Evolutionary conservation across 2,329 filamentous ascomycete genomes (phyloP), one percentile per base, ranked within the genome.

Genomic region (Penicillium sp.): DNA sequence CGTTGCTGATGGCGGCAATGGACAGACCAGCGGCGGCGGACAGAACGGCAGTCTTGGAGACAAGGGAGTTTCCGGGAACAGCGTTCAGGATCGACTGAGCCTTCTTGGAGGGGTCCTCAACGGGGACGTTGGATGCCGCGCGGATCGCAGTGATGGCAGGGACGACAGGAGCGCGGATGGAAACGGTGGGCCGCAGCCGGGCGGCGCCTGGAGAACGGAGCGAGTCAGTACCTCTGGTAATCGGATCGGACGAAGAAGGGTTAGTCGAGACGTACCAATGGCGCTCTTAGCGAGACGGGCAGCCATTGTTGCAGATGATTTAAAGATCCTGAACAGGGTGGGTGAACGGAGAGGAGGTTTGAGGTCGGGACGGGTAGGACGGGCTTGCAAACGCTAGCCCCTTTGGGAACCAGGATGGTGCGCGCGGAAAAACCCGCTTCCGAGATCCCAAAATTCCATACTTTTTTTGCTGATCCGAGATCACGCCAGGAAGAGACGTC

Each of bases 31-130:
- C 91, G 66, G 89, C 89, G 71, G 92, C 93, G 75, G 93, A 98
- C 73, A 99, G 89, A 76, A 97, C 93, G 73, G 95, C 95, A 69
- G 92, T 92, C 89, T 99, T 99, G 80, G 92, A 96, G 75, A 96
- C 82, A 66, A 97, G 83, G 75, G 85, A 93, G 86, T 86, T 96
- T 71, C 96, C 95, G 72, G 95, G 95, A 54, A 99, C 86, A 64
- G 93, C 83, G 73, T 99, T 92, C 74, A 99, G 83, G 79, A 99
- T 90, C 65, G 92, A 96, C 83, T 96, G 90, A 60, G 95, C 95
- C 87, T 96, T 96, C 83, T 90, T 91, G 85, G 96, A 93, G 76
- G 96, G 93, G 73, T 96, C 91, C 79, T 95, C 88, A 70, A 88
- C 79, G 62, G 93, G 91, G 55, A 93, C 86, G 77, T 87, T 89